Evolutionary conservation across 2,329 filamentous ascomycete species (phyloP), one percentile per base, ranked within the genome.

Genomic region (Apiospora rasikravindrae): DNA sequence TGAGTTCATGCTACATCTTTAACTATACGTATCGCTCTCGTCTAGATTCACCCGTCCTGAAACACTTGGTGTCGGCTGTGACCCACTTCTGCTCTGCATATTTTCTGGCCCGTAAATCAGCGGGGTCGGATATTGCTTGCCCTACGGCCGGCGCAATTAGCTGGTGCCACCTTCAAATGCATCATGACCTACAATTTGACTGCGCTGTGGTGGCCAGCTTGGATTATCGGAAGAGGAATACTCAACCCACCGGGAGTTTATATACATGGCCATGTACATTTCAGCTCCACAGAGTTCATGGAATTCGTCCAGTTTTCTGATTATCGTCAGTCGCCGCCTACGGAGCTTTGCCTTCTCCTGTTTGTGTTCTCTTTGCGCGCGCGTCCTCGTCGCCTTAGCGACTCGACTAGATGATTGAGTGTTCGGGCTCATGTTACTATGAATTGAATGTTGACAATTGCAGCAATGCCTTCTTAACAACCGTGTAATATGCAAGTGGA

Each of bases 271-370:
- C 24, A 68, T 68, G 13, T 68, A 68, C 42, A 68, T 45, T 33
- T 68, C 42, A 45, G 42, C 66, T 44, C 66, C 24, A 47, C 66
- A 68, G 11, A 68, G 66, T 37, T 29, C 19, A 47, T 68, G 42
- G 13, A 68, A 68, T 19, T 68, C 66, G 45, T 68, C 42, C 24
- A 68, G 16, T 47, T 68, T 68, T 68, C n/a, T 68, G 10, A 68
- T 68, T 47, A 68, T 29, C 14, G 66, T 68, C 4, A 45, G 24
- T 33, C 66, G 42, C 42, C 66, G 42, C 66, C 24, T 68, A 37
- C 42, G 42, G 66, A 68, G 66, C 45, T 22, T 68, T 68, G 24
- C 66, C 42, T 29, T 68, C 37, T 26, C 42, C n/a, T 67, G 37
- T 67, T 67, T 67, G 37, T 67, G 64, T 24, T 42, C 64, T 29